Evolutionary conservation across 768 basidiomycete species (phyloP), one percentile per base, ranked within the genome.

Genomic region (Tubosaeta sp.): DNA sequence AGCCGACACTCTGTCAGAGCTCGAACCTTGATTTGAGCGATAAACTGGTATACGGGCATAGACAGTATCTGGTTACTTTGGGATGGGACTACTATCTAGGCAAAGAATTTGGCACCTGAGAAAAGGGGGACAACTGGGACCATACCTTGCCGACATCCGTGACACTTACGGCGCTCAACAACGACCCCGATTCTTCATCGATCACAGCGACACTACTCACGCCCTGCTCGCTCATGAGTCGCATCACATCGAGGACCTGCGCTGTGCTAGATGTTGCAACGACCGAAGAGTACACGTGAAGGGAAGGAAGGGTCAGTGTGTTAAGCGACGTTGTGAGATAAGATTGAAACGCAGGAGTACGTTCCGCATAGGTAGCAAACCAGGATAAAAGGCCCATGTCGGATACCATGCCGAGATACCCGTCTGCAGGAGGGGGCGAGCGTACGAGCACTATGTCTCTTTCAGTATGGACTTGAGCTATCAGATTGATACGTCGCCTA

Each of bases 121-220:
- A 11, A 27, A 39, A 7, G n/a, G 22, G 11, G 25, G 10, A 13
- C 12, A 12, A n/a, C 4, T 3, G 16, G 22, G 19, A 26, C 60
- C 65, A 33, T 57, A 86, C 88, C 76, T 82, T 85, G 49, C 88
- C 88, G 34, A 92, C 75, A 64, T 92, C 90, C 6, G 88, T 91
- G 5, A 90, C 90, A 63, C 86, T 89, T 34, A 91, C 83, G 3
- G 87, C 86, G 53, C 89, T 88, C 50, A 88, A 66, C 50, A 91
- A 67, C 42, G 69, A 75, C 5, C 85, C 82, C 3, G 66, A 74
- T 29, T 81, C 82, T 44, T 85, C 83, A 43, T 88, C 85, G 5
- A 88, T 65, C 5, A 91, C 85, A 14, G 89, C 90, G 42, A 91
- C 75, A 59, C 86, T 90, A 63, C 88, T 90, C 25, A 92, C 88